These are phyloP conservation scores for Arthrobotrys megalospora DNA, from an alignment of 2,329 filamentous ascomycete genomes.

Conservation along the genomic window DNA sequence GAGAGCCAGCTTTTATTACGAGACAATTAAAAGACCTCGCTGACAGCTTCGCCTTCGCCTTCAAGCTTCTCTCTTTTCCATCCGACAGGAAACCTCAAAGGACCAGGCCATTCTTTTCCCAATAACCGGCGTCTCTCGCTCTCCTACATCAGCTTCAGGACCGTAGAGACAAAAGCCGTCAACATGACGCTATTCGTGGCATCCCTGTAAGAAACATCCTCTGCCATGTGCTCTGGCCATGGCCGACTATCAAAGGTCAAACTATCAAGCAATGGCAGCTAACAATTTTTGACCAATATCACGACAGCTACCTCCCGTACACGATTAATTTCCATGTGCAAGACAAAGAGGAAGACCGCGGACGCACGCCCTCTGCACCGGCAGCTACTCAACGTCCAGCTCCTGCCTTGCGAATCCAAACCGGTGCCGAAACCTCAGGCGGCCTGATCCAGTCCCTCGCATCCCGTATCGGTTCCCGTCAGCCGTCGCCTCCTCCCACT, in stretches of 20 bases:
- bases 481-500: slow-evolving; percentile 71
- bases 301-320: slow-evolving; percentile 86
- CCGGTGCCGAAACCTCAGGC: slow-evolving; percentile 63
- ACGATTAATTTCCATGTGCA: slow-evolving; percentile 88
- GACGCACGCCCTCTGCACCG: slow-evolving; percentile 69
- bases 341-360: slow-evolving; percentile 65
- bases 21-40: slow-evolving; percentile 20
- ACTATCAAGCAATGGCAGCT: not conserved
- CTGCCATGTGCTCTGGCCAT: slow-evolving; percentile 56
- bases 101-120: not conserved
- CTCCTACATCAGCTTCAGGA: slow-evolving; percentile 14
- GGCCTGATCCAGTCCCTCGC: slow-evolving; percentile 61
- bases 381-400: slow-evolving; percentile 66
- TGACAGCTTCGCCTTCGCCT: slow-evolving; percentile 13
- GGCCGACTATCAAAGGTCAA: slow-evolving; percentile 32
- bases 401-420: slow-evolving; percentile 62
- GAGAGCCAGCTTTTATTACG: slow-evolving; percentile 5
- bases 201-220: slow-evolving; percentile 69
- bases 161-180: slow-evolving; percentile 19
- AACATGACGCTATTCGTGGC: slow-evolving; percentile 72
- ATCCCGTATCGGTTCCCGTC: slow-evolving; percentile 63
- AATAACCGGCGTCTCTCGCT: slow-evolving; percentile 3
- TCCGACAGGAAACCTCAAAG: slow-evolving; percentile 5
- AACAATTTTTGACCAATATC: not conserved
- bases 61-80: not conserved